Base-by-base conservation (phyloP, 345 rosid genomes). In the Chamaenerion angustifolium region DNA sequence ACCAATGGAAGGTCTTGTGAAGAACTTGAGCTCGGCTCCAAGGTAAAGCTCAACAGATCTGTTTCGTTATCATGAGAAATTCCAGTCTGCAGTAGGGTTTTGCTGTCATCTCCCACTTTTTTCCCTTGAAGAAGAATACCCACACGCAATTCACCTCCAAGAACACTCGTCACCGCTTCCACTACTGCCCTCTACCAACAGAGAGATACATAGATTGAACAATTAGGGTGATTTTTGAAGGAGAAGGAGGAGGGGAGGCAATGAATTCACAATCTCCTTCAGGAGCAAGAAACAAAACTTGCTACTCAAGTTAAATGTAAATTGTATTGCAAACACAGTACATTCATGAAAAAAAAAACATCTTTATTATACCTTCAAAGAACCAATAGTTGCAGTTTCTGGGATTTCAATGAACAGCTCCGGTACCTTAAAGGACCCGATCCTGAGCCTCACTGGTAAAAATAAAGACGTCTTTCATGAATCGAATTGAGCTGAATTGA, bases 361-460 rank as follows among this genome's bases (percentile, higher is more conserved):
- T 5, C 7, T 31, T 3, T 31, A 31, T 8, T 31, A 45, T 68
- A 93, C 99, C 96, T 93, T 88, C 54, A 93, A 68, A 6, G 90
- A 88, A 57, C 88, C 88, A 50, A 88, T 71, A 17, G 96, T 88
- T 17, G 83, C 76, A 42, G 72, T 79, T 69, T 85, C 83, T 40
- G 99, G 89, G 56, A 88, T 83, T 70, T 88, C 95, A 55, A 93
- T 59, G 23, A 71, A 69, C 59, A 88, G 89, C 76, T 93, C 96
- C 0, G 99, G 99, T 51, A 93, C 67, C 69, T 62, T 82, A 60
- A 93, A 68, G 44, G 96, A 88, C 69, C 82, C 81, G 25, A 93
- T 88, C 76, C 85, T 78, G 49, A 93, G 71, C 71, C 85, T 88
- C 52, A 93, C 99, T 93, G 96, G 3, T 23, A 14, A 35, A 13